Evolutionary conservation across 1,139 yeast species (phyloP).

Genomic region (Debaryomycetaceae sp.): DNA sequence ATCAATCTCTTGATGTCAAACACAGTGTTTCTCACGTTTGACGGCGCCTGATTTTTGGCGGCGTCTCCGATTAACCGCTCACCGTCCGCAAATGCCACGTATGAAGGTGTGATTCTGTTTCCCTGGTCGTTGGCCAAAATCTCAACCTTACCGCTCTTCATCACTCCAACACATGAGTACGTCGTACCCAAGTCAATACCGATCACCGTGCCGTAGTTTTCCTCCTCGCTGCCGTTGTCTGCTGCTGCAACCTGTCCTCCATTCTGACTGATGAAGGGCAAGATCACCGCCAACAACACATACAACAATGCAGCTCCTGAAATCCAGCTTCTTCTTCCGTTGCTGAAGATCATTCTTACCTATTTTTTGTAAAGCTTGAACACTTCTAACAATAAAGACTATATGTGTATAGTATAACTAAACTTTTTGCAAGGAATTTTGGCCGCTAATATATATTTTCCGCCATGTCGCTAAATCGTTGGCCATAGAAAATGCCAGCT

Average conservation of each 20-base stretch:
- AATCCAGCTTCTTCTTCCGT: conserved; percentile 23
- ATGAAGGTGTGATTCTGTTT: conserved; percentile 90
- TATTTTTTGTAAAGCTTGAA: background rate
- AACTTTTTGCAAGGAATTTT: background rate
- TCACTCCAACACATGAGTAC: conserved; percentile 91
- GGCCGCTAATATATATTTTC: background rate
- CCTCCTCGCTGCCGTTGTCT: conserved; percentile 35
- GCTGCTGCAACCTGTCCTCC: conserved; percentile 26
- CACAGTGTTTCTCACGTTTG: conserved; percentile 74
- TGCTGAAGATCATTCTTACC: conserved; percentile 13
- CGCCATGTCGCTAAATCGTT: background rate
- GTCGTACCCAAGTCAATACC: conserved; percentile 87
- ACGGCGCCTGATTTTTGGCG: conserved; percentile 88
- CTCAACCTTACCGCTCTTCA: conserved; percentile 89
- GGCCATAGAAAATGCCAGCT: background rate
- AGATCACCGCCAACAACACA: conserved; percentile 52
- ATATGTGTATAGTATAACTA: background rate
- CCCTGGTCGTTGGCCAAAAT: conserved; percentile 94
- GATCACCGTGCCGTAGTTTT: conserved; percentile 72
- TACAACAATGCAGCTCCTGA: conserved; percentile 55
- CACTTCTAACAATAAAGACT: background rate
- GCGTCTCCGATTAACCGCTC: conserved; percentile 94
- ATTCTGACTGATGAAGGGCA: conserved; percentile 55
- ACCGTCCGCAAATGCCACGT: conserved; percentile 79
- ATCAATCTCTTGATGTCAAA: conserved; percentile 86